phyloP scores from a whole-genome alignment of 805 yeast genomes.

The Ogataea trehalophila region DNA sequence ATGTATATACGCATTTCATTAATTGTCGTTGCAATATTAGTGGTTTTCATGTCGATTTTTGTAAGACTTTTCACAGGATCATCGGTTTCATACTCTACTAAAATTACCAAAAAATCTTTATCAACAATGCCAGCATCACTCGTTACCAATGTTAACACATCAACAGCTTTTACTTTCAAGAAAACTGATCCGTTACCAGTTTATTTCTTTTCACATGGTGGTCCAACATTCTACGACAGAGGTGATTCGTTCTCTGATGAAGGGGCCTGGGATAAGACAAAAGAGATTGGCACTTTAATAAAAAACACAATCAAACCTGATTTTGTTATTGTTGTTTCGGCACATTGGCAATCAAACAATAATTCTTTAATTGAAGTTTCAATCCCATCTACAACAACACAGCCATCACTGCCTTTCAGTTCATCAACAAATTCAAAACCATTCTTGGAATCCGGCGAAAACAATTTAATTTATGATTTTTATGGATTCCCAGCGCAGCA shows the following conservation, averaged over 20 bases:
- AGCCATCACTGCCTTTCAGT: constrained; percentile 1
- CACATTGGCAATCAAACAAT: constrained; percentile 65
- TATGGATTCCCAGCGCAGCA: constrained; percentile 63
- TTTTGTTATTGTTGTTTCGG: constrained; percentile 62
- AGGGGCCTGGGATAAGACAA: constrained; percentile 56
- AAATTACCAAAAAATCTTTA: not conserved
- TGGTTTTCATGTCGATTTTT: constrained; percentile 15
- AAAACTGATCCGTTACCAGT: constrained; percentile 39
- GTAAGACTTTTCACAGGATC: constrained; percentile 1
- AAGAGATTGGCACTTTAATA: constrained; percentile 48
- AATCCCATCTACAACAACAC: constrained; percentile 29
- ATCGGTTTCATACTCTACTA: not conserved
- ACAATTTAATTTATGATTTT: constrained; percentile 67
- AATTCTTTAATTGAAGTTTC: constrained; percentile 44
- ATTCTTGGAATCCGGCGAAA: constrained; percentile 33
- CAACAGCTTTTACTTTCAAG: constrained; percentile 4
- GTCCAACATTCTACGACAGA: constrained; percentile 69
- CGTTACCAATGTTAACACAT: not conserved
- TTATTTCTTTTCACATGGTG: constrained; percentile 77
- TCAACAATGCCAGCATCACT: not conserved
- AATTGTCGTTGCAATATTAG: constrained; percentile 4
- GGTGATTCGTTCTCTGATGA: constrained; percentile 41
- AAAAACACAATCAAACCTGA: constrained; percentile 52
- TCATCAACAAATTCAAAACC: constrained; percentile 11
- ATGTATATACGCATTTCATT: constrained; percentile 6